Conservation (phyloP, 768 basidiomycete species). For the Strobilomyces confusus region DNA sequence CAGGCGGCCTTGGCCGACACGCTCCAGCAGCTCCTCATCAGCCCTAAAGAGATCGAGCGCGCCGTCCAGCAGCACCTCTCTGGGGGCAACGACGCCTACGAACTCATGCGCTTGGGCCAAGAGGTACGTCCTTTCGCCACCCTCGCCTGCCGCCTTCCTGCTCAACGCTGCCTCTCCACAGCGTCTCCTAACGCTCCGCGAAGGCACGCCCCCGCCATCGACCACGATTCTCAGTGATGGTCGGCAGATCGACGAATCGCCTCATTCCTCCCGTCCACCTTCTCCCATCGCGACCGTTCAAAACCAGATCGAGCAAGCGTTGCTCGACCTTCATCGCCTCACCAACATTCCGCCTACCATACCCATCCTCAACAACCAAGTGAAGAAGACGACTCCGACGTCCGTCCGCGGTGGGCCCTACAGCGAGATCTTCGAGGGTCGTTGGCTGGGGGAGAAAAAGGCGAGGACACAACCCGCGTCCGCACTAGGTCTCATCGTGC, state of each 20-base stretch:
- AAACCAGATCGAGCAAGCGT: constrained; percentile 41
- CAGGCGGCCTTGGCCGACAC: constrained; percentile 35
- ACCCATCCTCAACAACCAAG: constrained; percentile 51
- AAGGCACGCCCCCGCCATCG: background rate
- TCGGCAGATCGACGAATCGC: constrained; percentile 22
- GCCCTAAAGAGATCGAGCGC: constrained; percentile 33
- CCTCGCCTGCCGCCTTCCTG: background rate
- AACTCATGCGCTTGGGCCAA: constrained; percentile 54
- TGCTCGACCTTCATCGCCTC: constrained; percentile 44
- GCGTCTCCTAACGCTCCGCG: constrained; percentile 23
- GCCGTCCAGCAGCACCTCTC: constrained; percentile 38
- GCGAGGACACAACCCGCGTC: constrained; percentile 23
- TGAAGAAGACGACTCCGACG: constrained; percentile 33
- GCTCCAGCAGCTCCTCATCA: constrained; percentile 39
- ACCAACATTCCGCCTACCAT: constrained; percentile 54
- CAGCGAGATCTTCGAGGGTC: constrained; percentile 52
- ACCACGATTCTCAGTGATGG: constrained; percentile 17
- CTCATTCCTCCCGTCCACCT: constrained; percentile 17
- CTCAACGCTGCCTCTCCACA: background rate
- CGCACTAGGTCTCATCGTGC: background rate
- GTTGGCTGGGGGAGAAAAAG: constrained; percentile 53
- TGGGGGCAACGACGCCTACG: constrained; percentile 40
- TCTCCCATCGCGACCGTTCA: constrained; percentile 27
- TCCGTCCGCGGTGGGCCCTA: constrained; percentile 49
- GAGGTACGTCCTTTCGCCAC: constrained; percentile 28